Conservation (phyloP, 2,329 filamentous ascomycete genomes). For the Pseudomassariella vexata region DNA sequence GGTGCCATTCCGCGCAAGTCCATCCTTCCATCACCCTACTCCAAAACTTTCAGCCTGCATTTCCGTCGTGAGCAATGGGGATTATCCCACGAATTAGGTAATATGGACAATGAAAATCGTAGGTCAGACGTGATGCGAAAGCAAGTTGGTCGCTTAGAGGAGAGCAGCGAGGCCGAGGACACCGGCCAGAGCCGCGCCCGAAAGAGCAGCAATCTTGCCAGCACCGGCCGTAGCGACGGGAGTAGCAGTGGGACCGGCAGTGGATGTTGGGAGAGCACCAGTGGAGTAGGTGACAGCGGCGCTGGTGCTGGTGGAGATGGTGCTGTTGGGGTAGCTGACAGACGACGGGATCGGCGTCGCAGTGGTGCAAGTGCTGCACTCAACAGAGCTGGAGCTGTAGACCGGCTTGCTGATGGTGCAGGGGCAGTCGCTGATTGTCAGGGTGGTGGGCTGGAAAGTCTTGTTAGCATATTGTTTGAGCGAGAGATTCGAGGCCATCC, state of each 20-base stretch:
- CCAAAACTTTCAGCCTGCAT: constrained; percentile 24
- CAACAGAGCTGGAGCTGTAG: constrained; percentile 42
- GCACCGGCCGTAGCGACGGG: constrained; percentile 47
- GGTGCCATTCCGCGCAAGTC: constrained; percentile 27
- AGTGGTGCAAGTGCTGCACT: constrained; percentile 21
- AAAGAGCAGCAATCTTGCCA: constrained; percentile 49
- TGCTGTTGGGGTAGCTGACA: constrained; percentile 33
- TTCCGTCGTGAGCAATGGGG: constrained; percentile 33
- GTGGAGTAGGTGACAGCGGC: constrained; percentile 33
- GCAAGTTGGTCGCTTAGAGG: constrained; percentile 11
- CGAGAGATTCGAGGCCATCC: neutral
- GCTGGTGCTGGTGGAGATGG: constrained; percentile 31
- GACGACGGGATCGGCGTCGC: constrained; percentile 3
- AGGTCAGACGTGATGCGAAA: constrained; percentile 26
- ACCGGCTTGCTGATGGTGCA: constrained; percentile 61
- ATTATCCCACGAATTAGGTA: constrained; percentile 32
- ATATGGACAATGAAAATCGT: constrained; percentile 36
- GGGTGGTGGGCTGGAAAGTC: constrained; percentile 49
- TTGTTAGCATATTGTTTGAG: constrained; percentile 20
- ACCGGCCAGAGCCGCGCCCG: constrained; percentile 54
- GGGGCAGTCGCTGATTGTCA: constrained; percentile 68
- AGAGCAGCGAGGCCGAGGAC: constrained; percentile 52
- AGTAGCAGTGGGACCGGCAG: constrained; percentile 20
- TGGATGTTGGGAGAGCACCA: constrained; percentile 18
- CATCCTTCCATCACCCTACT: constrained; percentile 20